Evolutionary conservation across 169 alveolate species (phyloP), one percentile per base, ranked within the genome.

Genomic region (Plasmodium yoelii): DNA sequence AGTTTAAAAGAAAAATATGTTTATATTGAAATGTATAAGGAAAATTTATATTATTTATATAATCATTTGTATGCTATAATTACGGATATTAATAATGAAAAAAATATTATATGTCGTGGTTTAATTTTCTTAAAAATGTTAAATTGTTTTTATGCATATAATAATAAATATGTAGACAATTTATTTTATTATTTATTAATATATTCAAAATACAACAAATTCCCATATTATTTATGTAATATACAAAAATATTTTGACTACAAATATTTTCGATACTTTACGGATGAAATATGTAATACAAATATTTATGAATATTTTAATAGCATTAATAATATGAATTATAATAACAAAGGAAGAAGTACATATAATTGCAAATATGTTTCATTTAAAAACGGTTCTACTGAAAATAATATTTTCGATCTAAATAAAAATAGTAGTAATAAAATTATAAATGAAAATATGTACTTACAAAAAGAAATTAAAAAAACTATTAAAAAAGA

Each of bases 51-150:
- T 34, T 24, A 80, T 60, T 70, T 80, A 49, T 80, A 65, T 60
- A 80, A 26, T 39, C 82, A 80, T 18, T 47, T 80, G 56, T 80
- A 53, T 67, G 65, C 80, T 39, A 67, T 80, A 46, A 80, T 80
- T 67, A 80, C 63, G 12, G 39, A 67, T 39, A 65, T 80, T 67
- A 80, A 80, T 60, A 71, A 67, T 70, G 90, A 80, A n/a, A 80
- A 80, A 67, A 80, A 80, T 24, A 67, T 80, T n/a, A 67, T 80
- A 9, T 67, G 84, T 18, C 90, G 68, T 80, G 82, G 75, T 19
- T 60, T 80, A 12, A 71, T 80, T 7, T 67, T 80, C 8, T 28
- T 80, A 42, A 80, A 61, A 18, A 26, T 67, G 12, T 28, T 80
- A n/a, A 67, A 67, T 28, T 80, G 90, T 39, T 59, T 80, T 2